Conservation (phyloP, 2,329 filamentous ascomycete genomes). For the Fusarium tjaetaba region DNA sequence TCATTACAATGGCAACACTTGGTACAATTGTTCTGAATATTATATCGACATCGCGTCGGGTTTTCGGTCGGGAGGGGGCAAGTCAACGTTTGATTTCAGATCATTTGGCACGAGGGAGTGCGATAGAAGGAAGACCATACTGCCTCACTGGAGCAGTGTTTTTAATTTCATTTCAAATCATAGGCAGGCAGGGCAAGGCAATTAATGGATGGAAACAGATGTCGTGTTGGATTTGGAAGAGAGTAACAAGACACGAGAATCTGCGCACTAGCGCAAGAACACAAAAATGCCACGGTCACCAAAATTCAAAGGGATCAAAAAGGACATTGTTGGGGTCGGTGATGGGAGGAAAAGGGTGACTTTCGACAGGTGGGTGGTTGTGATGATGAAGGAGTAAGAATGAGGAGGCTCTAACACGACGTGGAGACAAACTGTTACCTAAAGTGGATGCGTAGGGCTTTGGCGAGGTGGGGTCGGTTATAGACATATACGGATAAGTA, state of each 20-base stretch:
- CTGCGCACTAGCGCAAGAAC: constrained; percentile 15
- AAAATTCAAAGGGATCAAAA: background rate
- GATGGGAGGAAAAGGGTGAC: background rate
- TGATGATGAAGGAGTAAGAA: constrained; percentile 39
- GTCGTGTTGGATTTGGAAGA: background rate
- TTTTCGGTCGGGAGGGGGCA: background rate
- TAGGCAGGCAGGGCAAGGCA: background rate
- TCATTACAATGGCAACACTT: constrained; percentile 2
- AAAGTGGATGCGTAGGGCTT: constrained; percentile 27
- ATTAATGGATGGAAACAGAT: background rate
- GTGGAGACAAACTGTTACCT: constrained; percentile 23
- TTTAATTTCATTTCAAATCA: background rate
- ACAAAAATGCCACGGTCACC: background rate
- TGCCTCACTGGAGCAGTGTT: background rate
- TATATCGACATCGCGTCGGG: background rate
- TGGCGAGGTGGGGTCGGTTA: background rate
- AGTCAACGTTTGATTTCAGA: background rate
- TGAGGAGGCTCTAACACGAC: constrained; percentile 21
- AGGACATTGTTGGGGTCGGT: background rate
- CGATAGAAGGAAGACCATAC: background rate
- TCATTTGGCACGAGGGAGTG: background rate
- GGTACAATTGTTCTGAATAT: background rate
- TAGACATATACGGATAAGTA: constrained; percentile 19
- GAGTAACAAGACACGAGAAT: background rate
- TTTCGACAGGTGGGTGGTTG: background rate